Percentiles rank a stretch among this genome's conserved stretches.
phyloP scores from a whole-genome alignment of 257 asterid species.

The Thymus mandschuricus region DNA sequence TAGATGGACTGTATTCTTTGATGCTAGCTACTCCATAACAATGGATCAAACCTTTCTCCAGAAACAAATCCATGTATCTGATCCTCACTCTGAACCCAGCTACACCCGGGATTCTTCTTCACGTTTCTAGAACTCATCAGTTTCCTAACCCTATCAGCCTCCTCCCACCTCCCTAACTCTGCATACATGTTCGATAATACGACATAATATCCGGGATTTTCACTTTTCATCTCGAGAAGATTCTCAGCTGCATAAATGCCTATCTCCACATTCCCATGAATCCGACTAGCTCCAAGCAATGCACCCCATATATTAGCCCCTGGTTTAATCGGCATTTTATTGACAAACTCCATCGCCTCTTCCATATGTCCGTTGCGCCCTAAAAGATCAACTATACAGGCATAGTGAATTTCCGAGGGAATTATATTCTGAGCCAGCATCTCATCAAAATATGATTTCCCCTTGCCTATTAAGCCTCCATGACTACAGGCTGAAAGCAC shows the following conservation, averaged over 20 bases:
- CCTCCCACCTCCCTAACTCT: slow-evolving; percentile 13
- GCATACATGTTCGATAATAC: slow-evolving; percentile 1
- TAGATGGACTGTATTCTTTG: background rate
- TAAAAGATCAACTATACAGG: slow-evolving; percentile 9
- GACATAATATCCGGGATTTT: background rate
- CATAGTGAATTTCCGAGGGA: slow-evolving; percentile 2
- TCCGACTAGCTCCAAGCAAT: background rate
- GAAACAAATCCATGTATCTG: slow-evolving; percentile 1
- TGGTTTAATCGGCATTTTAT: background rate
- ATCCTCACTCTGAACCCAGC: slow-evolving; percentile 12
- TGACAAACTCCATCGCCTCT: background rate
- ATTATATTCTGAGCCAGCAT: background rate
- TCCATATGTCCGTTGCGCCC: slow-evolving; percentile 7
- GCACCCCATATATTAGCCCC: background rate
- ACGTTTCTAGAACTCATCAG: slow-evolving; percentile 4
- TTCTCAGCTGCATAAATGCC: background rate
- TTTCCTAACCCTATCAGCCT: slow-evolving; percentile 6
- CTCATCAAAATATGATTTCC: background rate
- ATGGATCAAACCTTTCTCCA: slow-evolving; percentile 6
- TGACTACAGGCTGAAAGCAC: slow-evolving; percentile 3
- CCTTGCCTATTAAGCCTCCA: background rate
- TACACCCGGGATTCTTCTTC: background rate
- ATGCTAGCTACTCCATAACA: background rate
- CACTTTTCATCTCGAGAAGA: background rate
- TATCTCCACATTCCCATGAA: slow-evolving; percentile 3